phyloP scores from a whole-genome alignment of 257 asterid genomes.

The Datura wrightii region DNA sequence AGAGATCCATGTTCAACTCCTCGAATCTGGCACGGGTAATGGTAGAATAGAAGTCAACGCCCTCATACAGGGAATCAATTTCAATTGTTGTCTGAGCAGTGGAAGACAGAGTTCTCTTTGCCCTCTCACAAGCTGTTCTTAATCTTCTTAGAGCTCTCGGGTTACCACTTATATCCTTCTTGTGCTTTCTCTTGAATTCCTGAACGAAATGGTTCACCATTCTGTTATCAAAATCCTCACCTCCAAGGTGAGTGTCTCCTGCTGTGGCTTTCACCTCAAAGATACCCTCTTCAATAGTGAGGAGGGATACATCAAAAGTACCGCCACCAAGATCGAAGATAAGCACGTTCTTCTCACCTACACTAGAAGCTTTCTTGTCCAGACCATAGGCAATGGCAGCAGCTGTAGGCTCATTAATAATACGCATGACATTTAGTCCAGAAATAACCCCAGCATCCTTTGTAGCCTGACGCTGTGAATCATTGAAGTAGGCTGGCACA shows the following conservation, averaged over 20 bases:
- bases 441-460: constrained; percentile 54
- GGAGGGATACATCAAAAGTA: constrained; percentile 51
- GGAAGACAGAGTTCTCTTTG: constrained; percentile 86
- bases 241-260: constrained; percentile 54
- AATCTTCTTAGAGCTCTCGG: constrained; percentile 72
- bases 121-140: constrained; percentile 84
- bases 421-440: constrained; percentile 52
- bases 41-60: constrained; percentile 80
- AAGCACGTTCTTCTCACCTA: constrained; percentile 49
- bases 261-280: constrained; percentile 54
- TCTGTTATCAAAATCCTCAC: constrained; percentile 68
- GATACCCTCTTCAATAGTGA: constrained; percentile 53
- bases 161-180: constrained; percentile 78
- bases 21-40: constrained; percentile 82
- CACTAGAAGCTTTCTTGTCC: constrained; percentile 51
- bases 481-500: constrained; percentile 55
- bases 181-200: constrained; percentile 83
- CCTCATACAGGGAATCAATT: constrained; percentile 75
- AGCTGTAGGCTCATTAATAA: constrained; percentile 53
- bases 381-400: constrained; percentile 55
- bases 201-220: constrained; percentile 86
- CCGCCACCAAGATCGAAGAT: constrained; percentile 57
- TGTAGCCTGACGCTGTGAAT: constrained; percentile 57
- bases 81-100: constrained; percentile 89
- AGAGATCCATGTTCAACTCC: constrained; percentile 81